phyloP scores from a whole-genome alignment of 768 basidiomycete species.

The Hebeloma cylindrosporum region DNA sequence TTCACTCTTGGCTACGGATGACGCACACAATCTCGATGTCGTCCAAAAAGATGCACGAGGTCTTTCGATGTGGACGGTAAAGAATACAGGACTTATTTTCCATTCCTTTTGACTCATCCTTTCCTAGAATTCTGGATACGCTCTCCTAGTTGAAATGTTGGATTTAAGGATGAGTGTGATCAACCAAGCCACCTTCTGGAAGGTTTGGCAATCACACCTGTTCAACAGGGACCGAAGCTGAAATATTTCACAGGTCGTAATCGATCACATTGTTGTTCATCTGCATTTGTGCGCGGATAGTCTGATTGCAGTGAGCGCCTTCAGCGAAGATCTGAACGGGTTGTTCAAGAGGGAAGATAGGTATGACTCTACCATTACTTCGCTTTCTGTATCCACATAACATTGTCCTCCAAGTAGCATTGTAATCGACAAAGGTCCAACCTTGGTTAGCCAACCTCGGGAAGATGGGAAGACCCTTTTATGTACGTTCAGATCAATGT shows the following conservation, averaged over 20 bases:
- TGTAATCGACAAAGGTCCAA: conserved; percentile 14
- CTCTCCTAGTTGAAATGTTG: conserved; percentile 59
- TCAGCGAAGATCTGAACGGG: conserved; percentile 52
- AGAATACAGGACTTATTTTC: conserved; percentile 19
- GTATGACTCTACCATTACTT: conserved; percentile 3
- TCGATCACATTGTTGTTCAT: conserved; percentile 52
- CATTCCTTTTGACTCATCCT: neutral
- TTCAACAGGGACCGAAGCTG: conserved; percentile 1
- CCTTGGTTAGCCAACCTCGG: conserved; percentile 16
- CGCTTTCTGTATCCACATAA: no score
- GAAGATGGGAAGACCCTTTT: conserved; percentile 30
- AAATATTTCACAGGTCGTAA: conserved; percentile 54
- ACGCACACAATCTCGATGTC: conserved; percentile 24
- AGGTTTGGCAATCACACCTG: conserved; percentile 14
- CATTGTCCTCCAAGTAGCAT: conserved; percentile 3
- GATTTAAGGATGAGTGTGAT: conserved; percentile 46
- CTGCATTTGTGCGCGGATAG: conserved; percentile 83
- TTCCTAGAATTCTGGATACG: conserved; percentile 64
- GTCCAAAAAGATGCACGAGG: conserved; percentile 29
- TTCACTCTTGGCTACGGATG: conserved; percentile 45
- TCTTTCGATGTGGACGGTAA: conserved; percentile 66
- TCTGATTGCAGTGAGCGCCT: conserved; percentile 52
- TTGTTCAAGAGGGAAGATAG: conserved; percentile 39
- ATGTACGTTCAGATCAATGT: conserved; percentile 31
- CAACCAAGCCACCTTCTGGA: conserved; percentile 28